phyloP scores from a whole-genome alignment of 495 filamentous ascomycete species.

The Paragyromitra xinjiangensis region DNA sequence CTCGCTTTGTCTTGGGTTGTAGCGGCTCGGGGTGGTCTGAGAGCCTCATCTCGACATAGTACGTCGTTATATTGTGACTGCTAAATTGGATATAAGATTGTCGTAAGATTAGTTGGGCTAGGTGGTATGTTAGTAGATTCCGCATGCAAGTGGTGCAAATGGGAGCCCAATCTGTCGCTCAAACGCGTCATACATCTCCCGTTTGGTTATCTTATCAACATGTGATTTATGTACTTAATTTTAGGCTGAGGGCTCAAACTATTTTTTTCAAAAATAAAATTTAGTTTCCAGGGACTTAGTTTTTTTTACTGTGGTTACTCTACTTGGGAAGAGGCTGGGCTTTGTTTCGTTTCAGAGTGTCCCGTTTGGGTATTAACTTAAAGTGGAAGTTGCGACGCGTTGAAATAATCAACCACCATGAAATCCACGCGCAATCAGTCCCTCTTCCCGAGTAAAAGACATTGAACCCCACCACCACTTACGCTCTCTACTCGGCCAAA shows the following conservation, averaged over 20 bases:
- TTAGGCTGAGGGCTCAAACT: background rate
- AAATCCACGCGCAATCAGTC: constrained; percentile 3
- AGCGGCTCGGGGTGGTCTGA: too few relatives aligned
- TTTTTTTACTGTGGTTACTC: background rate
- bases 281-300: background rate
- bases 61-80: too few relatives aligned
- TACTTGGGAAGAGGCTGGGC: background rate
- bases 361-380: constrained; percentile 8
- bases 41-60: too few relatives aligned
- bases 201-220: constrained; percentile 21
- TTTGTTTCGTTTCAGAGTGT: constrained; percentile 11
- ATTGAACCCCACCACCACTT: background rate
- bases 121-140: too few relatives aligned
- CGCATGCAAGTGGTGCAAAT: too few relatives aligned
- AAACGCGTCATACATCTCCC: background rate
- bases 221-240: background rate
- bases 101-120: too few relatives aligned
- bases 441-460: background rate
- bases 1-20: too few relatives aligned
- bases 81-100: too few relatives aligned
- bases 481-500: constrained; percentile 6
- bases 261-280: background rate
- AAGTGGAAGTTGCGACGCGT: constrained; percentile 17
- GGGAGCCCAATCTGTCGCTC: background rate
- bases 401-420: background rate